Conservation (phyloP, 768 basidiomycete species). For the Amyloporia xantha region DNA sequence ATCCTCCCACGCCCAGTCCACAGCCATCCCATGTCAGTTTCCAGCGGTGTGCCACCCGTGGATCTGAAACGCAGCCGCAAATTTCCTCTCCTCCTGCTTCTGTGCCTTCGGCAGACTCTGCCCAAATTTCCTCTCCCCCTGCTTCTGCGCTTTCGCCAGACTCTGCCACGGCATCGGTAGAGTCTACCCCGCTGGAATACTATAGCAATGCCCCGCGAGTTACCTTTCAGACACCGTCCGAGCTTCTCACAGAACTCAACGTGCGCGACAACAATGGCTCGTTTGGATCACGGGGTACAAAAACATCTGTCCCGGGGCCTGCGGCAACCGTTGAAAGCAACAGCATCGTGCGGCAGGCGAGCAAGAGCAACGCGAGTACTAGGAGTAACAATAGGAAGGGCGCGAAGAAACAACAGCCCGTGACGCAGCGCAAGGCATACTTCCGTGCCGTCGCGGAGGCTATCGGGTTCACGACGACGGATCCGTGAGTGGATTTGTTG, state of each 20-base stretch:
- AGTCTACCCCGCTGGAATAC: conserved; percentile 11
- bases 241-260: conserved; percentile 46
- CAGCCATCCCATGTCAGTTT: no score
- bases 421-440: conserved; percentile 50
- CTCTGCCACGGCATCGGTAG: background rate
- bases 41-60: background rate
- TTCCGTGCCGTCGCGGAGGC: conserved; percentile 51
- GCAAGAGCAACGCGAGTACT: background rate
- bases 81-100: background rate
- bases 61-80: background rate
- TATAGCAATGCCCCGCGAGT: conserved; percentile 18
- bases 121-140: no score
- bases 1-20: background rate
- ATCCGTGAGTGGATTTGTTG: conserved; percentile 41
- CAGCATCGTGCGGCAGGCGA: conserved; percentile 1
- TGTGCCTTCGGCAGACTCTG: background rate
- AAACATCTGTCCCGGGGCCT: no score
- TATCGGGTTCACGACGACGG: conserved; percentile 52
- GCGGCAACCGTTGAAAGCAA: background rate
- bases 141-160: no score
- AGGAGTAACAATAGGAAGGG: background rate
- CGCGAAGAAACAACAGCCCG: conserved; percentile 24
- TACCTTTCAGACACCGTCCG: conserved; percentile 57
- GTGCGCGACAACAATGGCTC: no score
- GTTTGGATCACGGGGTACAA: no score